phyloP scores from a whole-genome alignment of 202 grass and related monocot genomes.

The Musa balbisiana region DNA sequence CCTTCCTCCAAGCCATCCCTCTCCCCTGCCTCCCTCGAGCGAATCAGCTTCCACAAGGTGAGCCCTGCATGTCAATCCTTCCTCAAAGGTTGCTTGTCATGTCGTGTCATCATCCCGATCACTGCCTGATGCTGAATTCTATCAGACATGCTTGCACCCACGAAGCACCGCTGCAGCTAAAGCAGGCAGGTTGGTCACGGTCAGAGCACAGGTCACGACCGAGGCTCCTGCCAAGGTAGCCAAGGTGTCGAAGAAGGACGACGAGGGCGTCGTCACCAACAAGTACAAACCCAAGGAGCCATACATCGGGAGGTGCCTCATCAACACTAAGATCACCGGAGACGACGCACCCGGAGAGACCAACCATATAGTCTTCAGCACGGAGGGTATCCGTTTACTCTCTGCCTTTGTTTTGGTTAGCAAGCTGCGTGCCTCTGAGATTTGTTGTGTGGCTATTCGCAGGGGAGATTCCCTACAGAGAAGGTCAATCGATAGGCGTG shows the following conservation, averaged over 20 bases:
- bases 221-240: slow-evolving; percentile 40
- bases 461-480: slow-evolving; percentile 70
- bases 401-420: background rate
- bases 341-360: slow-evolving; percentile 88
- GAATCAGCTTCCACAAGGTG: slow-evolving; percentile 18
- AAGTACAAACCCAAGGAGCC: slow-evolving; percentile 79
- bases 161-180: background rate
- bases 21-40: slow-evolving; percentile 17
- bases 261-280: slow-evolving; percentile 68
- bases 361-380: slow-evolving; percentile 98
- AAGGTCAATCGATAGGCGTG: slow-evolving; percentile 89
- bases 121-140: background rate
- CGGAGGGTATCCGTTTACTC: slow-evolving; percentile 31
- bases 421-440: background rate
- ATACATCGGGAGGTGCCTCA: slow-evolving; percentile 57
- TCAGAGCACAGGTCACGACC: slow-evolving; percentile 63
- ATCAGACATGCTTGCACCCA: slow-evolving; percentile 7
- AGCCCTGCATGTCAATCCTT: background rate
- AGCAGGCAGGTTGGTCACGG: background rate
- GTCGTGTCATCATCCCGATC: background rate
- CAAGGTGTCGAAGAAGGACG: slow-evolving; percentile 82
- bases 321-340: slow-evolving; percentile 91
- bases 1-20: slow-evolving; percentile 20
- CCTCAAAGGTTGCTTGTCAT: no score
- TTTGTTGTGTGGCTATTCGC: slow-evolving; percentile 4